Percentiles rank a stretch among this genome's conserved stretches.
Evolutionary conservation across 2,329 filamentous ascomycete genomes (phyloP).

Genomic region (Epichloe sylvatica): DNA sequence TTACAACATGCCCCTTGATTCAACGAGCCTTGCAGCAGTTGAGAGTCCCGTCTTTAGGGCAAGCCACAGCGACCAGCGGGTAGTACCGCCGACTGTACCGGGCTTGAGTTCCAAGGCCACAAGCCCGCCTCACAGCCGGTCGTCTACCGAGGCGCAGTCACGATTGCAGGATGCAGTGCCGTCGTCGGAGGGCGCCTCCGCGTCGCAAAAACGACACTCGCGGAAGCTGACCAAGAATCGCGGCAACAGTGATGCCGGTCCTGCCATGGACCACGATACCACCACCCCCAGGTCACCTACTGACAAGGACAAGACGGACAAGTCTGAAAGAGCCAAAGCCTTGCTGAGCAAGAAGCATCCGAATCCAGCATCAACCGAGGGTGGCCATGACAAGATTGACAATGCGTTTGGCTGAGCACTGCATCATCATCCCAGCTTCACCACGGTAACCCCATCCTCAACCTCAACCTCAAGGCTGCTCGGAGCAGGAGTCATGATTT

Average conservation of each 20-base stretch:
- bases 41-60: slow-evolving; percentile 14
- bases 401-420: neutral
- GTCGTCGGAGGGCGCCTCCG: slow-evolving; percentile 4
- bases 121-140: slow-evolving; percentile 11
- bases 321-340: slow-evolving; percentile 13
- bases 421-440: neutral
- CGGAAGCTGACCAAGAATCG: slow-evolving; percentile 30
- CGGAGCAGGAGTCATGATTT: too few species aligned
- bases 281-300: slow-evolving; percentile 5
- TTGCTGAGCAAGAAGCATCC: slow-evolving; percentile 24
- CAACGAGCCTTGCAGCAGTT: slow-evolving; percentile 12
- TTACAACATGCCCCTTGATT: slow-evolving; percentile 19
- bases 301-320: slow-evolving; percentile 3
- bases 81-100: neutral
- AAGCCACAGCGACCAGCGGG: slow-evolving; percentile 3
- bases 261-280: slow-evolving; percentile 12
- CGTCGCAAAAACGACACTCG: slow-evolving; percentile 21
- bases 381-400: neutral
- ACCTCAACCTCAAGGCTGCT: too few species aligned
- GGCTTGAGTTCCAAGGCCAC: neutral
- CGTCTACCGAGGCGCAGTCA: slow-evolving; percentile 21
- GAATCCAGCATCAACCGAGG: neutral
- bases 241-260: slow-evolving; percentile 20
- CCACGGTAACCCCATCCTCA: neutral
- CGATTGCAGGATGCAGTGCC: slow-evolving; percentile 11